Conservation (phyloP, 805 yeast genomes). For the Lipomyces orientalis region DNA sequence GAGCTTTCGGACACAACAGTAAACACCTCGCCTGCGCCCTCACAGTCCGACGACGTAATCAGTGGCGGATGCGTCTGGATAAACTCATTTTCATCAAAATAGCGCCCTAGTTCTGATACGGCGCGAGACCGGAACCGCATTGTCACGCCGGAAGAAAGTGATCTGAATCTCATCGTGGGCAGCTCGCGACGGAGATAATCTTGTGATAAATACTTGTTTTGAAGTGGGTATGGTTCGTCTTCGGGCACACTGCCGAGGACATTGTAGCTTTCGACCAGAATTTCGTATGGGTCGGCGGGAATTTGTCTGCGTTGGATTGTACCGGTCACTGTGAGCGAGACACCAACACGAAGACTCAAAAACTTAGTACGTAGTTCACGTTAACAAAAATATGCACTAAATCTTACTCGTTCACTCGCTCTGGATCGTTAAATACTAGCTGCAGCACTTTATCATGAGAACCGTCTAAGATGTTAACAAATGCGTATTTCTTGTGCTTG, state of each 20-base stretch:
- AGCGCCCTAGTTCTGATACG: conserved; percentile 59
- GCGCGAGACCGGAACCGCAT: conserved; percentile 74
- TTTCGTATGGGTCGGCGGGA: conserved; percentile 50
- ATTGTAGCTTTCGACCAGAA: conserved; percentile 50
- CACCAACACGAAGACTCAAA: conserved; percentile 41
- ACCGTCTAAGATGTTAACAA: conserved; percentile 83
- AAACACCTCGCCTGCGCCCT: conserved; percentile 96
- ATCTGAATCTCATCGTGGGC: conserved; percentile 81
- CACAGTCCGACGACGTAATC: conserved; percentile 89
- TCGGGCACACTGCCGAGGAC: conserved; percentile 64
- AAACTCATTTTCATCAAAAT: conserved; percentile 61
- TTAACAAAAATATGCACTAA: neutral
- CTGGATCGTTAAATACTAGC: conserved; percentile 52
- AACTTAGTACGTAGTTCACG: neutral
- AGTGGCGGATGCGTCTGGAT: conserved; percentile 84
- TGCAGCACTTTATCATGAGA: conserved; percentile 61
- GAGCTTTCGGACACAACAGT: conserved; percentile 48
- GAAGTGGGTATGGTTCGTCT: conserved; percentile 68
- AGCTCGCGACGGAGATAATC: conserved; percentile 66
- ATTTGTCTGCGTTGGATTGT: conserved; percentile 31
- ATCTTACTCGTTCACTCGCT: conserved; percentile 26
- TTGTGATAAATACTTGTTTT: conserved; percentile 73
- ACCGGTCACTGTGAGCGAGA: conserved; percentile 24
- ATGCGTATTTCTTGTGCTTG: conserved; percentile 73
- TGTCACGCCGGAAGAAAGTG: conserved; percentile 66